Base-by-base conservation (phyloP, 2,329 filamentous ascomycete genomes). In the Mycosphaerelloides madeirae region DNA sequence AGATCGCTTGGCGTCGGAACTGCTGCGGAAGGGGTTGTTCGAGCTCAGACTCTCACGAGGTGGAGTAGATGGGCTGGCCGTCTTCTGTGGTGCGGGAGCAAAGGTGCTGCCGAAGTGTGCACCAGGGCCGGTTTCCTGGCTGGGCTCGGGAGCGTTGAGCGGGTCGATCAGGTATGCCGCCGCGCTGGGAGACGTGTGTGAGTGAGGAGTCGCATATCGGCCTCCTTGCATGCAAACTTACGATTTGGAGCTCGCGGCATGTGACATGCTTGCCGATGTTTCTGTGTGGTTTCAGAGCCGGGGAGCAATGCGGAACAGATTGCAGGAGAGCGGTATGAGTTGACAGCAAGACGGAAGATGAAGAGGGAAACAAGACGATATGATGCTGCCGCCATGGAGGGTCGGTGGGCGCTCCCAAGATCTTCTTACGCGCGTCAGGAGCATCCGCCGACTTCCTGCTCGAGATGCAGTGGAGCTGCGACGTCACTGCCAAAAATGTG, bases 141-240 rank as follows among this genome's bases (percentile, higher is more conserved):
- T 79, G 12, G 84, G 84, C 50, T 85, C 80, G 8, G 81, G 81
- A 16, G 75, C 82, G 56, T 73, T 80, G 50, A 88, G 70, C 52
- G 84, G 85, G 56, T 85, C 81, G 53, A 87, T 77, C 34, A 88
- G 71, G 59, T 84, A 81, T 58, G 79, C 76, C 16, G 52, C 47
- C 41, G 75, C 71, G 81, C 83, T 87, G 59, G 15, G 13, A 29
- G 46, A 25, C 29, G 39, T 40, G 44, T 61, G 43, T 54, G 54
- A 39, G 32, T 45, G 35, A 18, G 39, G 38, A 18, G 48, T 48
- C 34, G 33, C 43, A 29, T 38, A 28, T 19, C 33, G 43, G 25
- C 40, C 14, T 38, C 46, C 46, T 47, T 49, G 46, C 46, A 46
- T 33, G 22, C 22, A 35, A 20, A 29, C 43, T 31, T 48, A 52